Conservation (phyloP, 2,329 filamentous ascomycete species). For the Ophiosphaerella narmari region DNA sequence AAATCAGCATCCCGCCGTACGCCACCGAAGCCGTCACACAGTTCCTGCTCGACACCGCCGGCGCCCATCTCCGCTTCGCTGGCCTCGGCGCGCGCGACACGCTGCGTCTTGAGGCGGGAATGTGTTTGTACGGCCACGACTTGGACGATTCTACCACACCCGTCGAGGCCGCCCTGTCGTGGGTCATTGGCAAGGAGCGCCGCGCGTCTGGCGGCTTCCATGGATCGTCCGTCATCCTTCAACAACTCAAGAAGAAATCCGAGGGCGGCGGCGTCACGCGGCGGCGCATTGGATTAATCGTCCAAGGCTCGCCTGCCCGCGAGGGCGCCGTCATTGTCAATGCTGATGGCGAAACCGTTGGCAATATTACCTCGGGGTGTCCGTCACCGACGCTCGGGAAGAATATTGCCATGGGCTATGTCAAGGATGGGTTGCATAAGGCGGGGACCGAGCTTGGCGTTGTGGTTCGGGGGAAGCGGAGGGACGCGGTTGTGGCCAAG, state of each 20-base stretch:
- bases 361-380: slow-evolving; percentile 84
- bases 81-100: slow-evolving; percentile 91
- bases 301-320: slow-evolving; percentile 85
- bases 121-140: slow-evolving; percentile 99
- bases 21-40: slow-evolving; percentile 70
- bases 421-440: slow-evolving; percentile 82
- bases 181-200: slow-evolving; percentile 84
- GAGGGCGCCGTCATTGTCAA: slow-evolving; percentile 83
- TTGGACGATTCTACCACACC: slow-evolving; percentile 78
- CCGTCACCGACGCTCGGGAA: slow-evolving; percentile 83
- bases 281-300: slow-evolving; percentile 77
- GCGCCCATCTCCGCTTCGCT: slow-evolving; percentile 74
- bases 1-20: slow-evolving; percentile 79
- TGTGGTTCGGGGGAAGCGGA: slow-evolving; percentile 74
- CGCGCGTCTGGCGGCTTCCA: slow-evolving; percentile 77
- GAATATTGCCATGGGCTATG: slow-evolving; percentile 96
- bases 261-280: slow-evolving; percentile 71
- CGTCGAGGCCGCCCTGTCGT: slow-evolving; percentile 68
- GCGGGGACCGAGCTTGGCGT: slow-evolving; percentile 80
- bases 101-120: slow-evolving; percentile 90
- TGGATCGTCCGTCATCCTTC: slow-evolving; percentile 76
- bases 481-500: slow-evolving; percentile 76
- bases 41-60: slow-evolving; percentile 65
- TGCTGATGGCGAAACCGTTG: slow-evolving; percentile 67
- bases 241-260: slow-evolving; percentile 75